Evolutionary conservation across 192 early-diverging fungal genomes (phyloP).

Genomic region (Lobosporangium transversale): DNA sequence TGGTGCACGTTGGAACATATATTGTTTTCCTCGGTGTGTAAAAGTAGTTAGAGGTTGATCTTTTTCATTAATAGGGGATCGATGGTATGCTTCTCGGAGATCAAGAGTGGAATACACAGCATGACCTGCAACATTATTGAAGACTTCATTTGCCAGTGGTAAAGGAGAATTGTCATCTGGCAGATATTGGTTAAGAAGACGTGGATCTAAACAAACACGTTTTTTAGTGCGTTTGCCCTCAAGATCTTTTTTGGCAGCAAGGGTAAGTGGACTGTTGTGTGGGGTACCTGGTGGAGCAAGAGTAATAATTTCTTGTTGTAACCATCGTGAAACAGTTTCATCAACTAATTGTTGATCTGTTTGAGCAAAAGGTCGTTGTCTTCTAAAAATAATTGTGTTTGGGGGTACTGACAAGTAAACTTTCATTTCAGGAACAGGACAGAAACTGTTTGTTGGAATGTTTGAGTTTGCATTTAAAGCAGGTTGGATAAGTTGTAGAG

Average conservation of each 20-base stretch:
- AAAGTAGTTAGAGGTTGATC: slow-evolving; percentile 11
- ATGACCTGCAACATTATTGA: slow-evolving; percentile 5
- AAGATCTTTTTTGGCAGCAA: slow-evolving; percentile 4
- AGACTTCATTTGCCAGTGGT: slow-evolving; percentile 3
- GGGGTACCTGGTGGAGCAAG: neutral
- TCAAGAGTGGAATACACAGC: slow-evolving; percentile 5
- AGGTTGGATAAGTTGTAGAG: no score
- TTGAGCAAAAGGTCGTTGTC: slow-evolving; percentile 1
- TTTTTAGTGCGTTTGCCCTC: neutral
- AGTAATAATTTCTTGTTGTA: neutral
- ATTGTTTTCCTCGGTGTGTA: slow-evolving; percentile 2
- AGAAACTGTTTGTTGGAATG: no score
- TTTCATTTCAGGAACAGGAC: slow-evolving; percentile 9
- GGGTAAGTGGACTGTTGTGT: slow-evolving; percentile 5
- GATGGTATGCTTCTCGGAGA: slow-evolving; percentile 12
- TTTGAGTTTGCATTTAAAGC: no score
- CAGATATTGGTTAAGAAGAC: neutral
- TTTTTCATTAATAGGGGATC: slow-evolving; percentile 4
- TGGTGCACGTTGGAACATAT: slow-evolving; percentile 9
- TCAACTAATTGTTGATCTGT: neutral
- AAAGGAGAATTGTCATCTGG: slow-evolving; percentile 8
- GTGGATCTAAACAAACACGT: slow-evolving; percentile 13
- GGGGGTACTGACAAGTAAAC: neutral
- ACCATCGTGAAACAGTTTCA: slow-evolving; percentile 3
- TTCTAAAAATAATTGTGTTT: no score